These are phyloP conservation scores for Pterocarpus macrocarpus DNA, from an alignment of 306 rosid species.

Conservation along the genomic window DNA sequence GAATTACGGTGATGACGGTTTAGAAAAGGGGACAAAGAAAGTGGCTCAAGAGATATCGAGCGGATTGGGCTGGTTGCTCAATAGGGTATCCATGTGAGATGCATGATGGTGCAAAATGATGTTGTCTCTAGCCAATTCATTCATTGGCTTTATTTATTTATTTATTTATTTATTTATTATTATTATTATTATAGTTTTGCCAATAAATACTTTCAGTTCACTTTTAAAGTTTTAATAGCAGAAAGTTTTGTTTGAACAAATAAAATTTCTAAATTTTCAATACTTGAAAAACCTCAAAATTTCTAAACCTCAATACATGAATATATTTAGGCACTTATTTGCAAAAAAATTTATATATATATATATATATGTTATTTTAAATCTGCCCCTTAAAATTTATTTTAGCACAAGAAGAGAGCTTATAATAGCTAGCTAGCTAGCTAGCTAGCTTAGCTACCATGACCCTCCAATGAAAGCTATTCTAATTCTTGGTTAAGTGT, in stretches of 20 bases:
- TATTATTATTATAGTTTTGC: too few relatives aligned
- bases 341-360: too few relatives aligned
- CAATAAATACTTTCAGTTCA: too few relatives aligned
- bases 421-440: neutral
- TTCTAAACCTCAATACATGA: too few relatives aligned
- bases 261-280: too few relatives aligned
- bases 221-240: too few relatives aligned
- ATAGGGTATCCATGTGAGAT: conserved; percentile 61
- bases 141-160: neutral
- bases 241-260: too few relatives aligned
- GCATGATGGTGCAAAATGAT: conserved; percentile 60
- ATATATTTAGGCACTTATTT: too few relatives aligned
- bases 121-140: conserved; percentile 40
- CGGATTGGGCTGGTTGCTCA: conserved; percentile 49
- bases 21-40: conserved; percentile 57
- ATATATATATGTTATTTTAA: neutral
- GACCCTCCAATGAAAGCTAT: neutral
- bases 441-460: neutral
- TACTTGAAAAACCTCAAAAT: too few relatives aligned
- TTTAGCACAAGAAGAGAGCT: neutral
- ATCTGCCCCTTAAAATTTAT: neutral
- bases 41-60: conserved; percentile 40
- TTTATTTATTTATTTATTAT: neutral
- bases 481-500: conserved; percentile 7
- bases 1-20: conserved; percentile 8